These are phyloP conservation scores for Colletotrichum lupini DNA, from an alignment of 2,329 filamentous ascomycete genomes.

Conservation along the genomic window DNA sequence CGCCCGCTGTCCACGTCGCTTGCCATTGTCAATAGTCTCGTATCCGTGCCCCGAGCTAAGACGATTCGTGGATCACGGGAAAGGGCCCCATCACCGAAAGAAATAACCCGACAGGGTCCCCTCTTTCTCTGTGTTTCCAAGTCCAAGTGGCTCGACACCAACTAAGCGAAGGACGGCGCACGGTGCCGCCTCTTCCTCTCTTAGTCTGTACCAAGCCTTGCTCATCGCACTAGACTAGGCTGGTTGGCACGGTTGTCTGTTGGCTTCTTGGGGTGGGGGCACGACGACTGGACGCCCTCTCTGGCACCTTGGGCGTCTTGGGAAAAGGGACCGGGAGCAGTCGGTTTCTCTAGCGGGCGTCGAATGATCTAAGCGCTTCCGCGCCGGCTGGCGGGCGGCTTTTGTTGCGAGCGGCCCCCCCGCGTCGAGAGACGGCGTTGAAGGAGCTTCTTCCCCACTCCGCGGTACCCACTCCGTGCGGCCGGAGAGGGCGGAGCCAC, in stretches of 20 bases:
- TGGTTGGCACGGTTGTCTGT: neutral
- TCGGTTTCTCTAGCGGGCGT: neutral
- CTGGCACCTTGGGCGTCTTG: neutral
- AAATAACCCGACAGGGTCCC: conserved; percentile 24
- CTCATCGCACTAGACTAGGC: neutral
- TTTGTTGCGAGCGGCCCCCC: neutral
- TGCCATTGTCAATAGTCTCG: conserved; percentile 25
- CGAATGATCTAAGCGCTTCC: conserved; percentile 3
- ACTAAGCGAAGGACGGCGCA: neutral
- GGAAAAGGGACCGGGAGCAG: conserved; percentile 1
- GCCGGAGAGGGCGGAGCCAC: conserved; percentile 1
- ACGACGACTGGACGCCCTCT: neutral
- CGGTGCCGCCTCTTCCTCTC: neutral
- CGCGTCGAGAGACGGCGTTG: neutral
- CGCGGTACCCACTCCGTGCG: neutral
- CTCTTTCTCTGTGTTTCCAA: neutral
- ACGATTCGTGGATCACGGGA: neutral
- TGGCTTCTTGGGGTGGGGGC: neutral
- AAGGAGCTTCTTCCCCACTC: neutral
- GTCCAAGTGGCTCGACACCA: neutral
- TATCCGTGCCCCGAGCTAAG: conserved; percentile 11
- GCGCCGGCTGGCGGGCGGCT: neutral
- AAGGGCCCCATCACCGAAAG: neutral
- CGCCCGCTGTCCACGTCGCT: neutral
- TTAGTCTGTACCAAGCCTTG: neutral